These are phyloP conservation scores for Sclerotinia nivalis DNA, from an alignment of 2,329 filamentous ascomycete genomes.

Conservation along the genomic window DNA sequence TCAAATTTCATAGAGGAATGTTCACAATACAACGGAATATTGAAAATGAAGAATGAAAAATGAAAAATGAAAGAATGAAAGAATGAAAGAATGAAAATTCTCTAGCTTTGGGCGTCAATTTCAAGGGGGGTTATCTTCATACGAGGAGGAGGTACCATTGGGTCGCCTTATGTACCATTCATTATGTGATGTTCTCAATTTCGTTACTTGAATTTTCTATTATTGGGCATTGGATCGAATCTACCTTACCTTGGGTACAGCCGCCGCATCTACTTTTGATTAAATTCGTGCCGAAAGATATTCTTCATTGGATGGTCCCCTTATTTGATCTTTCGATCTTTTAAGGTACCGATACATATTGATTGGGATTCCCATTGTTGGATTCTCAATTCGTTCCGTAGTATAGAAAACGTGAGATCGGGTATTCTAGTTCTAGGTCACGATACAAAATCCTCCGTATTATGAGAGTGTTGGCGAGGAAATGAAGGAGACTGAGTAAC, in stretches of 20 bases:
- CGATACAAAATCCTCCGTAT: not conserved
- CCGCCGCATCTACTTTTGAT: not conserved
- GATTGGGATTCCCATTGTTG: slow-evolving; percentile 10
- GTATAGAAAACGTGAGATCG: not conserved
- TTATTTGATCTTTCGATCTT: not conserved
- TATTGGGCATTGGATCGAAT: slow-evolving; percentile 1
- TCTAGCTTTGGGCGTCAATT: slow-evolving; percentile 18
- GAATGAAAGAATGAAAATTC: slow-evolving; percentile 2
- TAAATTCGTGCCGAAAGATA: not conserved
- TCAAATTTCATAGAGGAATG: not conserved
- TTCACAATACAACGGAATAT: too few relatives aligned
- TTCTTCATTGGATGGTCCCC: slow-evolving; percentile 15
- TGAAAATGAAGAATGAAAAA: too few relatives aligned
- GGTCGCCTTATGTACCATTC: not conserved
- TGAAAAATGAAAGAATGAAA: too few relatives aligned
- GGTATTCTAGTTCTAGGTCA: not conserved
- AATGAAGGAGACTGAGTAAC: not conserved
- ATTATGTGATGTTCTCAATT: not conserved
- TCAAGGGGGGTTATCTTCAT: not conserved
- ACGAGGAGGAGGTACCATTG: not conserved
- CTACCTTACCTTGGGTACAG: not conserved
- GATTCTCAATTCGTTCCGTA: not conserved
- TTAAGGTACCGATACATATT: slow-evolving; percentile 6
- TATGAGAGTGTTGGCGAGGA: not conserved
- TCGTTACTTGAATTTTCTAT: not conserved